Base-by-base conservation (phyloP, 2,329 filamentous ascomycete genomes). In the Madurella mycetomatis region DNA sequence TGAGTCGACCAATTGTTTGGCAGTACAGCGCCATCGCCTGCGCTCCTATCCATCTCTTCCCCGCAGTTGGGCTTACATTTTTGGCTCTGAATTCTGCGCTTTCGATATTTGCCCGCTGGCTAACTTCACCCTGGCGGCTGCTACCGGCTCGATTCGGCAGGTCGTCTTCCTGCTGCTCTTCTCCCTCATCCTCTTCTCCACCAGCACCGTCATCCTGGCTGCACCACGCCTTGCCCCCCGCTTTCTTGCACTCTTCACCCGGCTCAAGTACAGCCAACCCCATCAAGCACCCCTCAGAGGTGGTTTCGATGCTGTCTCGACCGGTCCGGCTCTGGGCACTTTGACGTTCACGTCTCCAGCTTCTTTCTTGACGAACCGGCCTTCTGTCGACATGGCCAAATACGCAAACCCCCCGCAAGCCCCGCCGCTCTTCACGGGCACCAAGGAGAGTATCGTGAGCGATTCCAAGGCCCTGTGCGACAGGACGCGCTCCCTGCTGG, bases 361-460 rank as follows among this genome's bases (percentile, higher is more conserved):
- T 19, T 66, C 72, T 66, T 60, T 66, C 68, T 56, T 67, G 72
- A 62, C 71, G 68, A 60, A 84, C 78, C 61, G 78, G 72, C 69
- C 65, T 4, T 79, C 71, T 67, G 88, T 89, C 85, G 83, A 81
- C 61, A 78, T 82, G 56, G 72, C 79, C 61, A 81, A 84, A 71
- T 90, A 87, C 73, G 80, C 79, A 70, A 86, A 79, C 67, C 88
- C 88, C 59, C 88, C 89, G 2, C 88, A 92, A 76, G 77, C 85
- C 41, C 88, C 89, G 54, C 88, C 88, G 51, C 79, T 84, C 67
- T 94, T 92, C 73, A 89, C 81, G 2, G 86, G 85, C 62, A 91
- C 87, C 45, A 82, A 86, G 60, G 79, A 86, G 56, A 82, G 80
- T 62, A 80, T 94, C 61, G 71, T 88, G 41, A 75, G 77, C 57